phyloP scores from a whole-genome alignment of 768 basidiomycete species.

The Inosperma sp. region DNA sequence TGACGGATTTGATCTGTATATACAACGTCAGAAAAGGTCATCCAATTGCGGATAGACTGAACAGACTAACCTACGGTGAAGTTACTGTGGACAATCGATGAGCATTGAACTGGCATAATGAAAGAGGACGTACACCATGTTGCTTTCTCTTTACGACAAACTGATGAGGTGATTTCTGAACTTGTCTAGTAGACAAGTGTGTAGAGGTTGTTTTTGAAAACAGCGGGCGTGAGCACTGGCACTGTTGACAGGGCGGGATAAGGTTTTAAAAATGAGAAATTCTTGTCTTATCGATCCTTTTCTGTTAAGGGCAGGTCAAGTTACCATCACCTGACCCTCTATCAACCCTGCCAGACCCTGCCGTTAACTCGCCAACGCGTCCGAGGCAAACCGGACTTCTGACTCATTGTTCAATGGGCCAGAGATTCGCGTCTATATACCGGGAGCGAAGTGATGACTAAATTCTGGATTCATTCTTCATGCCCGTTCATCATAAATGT shows the following conservation, averaged over 20 bases:
- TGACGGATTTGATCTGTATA: constrained; percentile 84
- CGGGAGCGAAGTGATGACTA: too few relatives aligned
- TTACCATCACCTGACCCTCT: constrained; percentile 19
- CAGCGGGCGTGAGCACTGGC: constrained; percentile 28
- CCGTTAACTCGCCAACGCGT: background rate
- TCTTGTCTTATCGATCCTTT: constrained; percentile 39
- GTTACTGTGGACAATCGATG: constrained; percentile 53
- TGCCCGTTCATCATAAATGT: too few relatives aligned
- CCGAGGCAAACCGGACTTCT: too few relatives aligned
- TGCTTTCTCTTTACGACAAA: constrained; percentile 44
- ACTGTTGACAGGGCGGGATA: constrained; percentile 36
- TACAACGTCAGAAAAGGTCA: too few relatives aligned
- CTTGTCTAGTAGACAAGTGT: constrained; percentile 26
- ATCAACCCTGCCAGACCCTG: background rate
- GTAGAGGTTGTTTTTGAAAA: constrained; percentile 28
- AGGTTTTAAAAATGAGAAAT: constrained; percentile 36
- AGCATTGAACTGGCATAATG: constrained; percentile 21
- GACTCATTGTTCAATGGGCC: too few relatives aligned
- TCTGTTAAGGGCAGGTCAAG: constrained; percentile 35
- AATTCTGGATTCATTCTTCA: too few relatives aligned
- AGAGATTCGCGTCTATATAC: too few relatives aligned
- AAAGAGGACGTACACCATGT: constrained; percentile 71
- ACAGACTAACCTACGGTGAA: constrained; percentile 74
- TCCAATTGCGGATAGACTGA: constrained; percentile 8
- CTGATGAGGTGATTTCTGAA: constrained; percentile 18